A percentile compares a stretch with the other conserved stretches of the same genome.
phyloP scores from a whole-genome alignment of 257 asterid genomes.

The Solanum habrochaites region DNA sequence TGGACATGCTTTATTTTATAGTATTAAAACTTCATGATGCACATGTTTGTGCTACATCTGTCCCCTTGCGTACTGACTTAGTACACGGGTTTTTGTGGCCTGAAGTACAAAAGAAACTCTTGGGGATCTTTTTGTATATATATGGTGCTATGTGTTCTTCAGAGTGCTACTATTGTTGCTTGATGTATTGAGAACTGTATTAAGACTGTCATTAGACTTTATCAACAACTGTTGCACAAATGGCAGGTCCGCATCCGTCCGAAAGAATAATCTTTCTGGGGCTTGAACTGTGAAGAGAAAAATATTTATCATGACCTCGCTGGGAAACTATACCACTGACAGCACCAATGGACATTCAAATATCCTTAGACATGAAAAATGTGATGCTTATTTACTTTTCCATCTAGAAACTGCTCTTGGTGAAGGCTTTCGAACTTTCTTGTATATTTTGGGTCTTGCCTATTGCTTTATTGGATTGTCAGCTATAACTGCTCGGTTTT shows the following conservation, averaged over 20 bases:
- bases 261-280: not conserved
- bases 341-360: slow-evolving; percentile 12
- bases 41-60: not conserved
- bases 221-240: not conserved
- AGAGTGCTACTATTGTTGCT: not conserved
- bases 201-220: not conserved
- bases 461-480: slow-evolving; percentile 87
- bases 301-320: slow-evolving; percentile 15
- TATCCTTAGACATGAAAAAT: slow-evolving; percentile 23
- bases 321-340: slow-evolving; percentile 9
- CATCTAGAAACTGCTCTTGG: slow-evolving; percentile 41
- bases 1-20: not conserved
- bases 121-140: not conserved
- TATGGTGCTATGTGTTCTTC: not conserved
- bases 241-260: not conserved
- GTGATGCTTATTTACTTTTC: slow-evolving; percentile 40
- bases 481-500: slow-evolving; percentile 83
- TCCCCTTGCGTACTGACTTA: not conserved
- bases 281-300: slow-evolving; percentile 17
- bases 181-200: not conserved
- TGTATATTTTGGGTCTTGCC: slow-evolving; percentile 56
- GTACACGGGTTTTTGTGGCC: not conserved
- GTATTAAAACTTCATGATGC: not conserved
- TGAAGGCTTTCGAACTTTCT: slow-evolving; percentile 38
- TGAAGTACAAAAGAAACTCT: not conserved